phyloP scores from a whole-genome alignment of 2,329 filamentous ascomycete genomes.

The Sclerotinia spermophila region DNA sequence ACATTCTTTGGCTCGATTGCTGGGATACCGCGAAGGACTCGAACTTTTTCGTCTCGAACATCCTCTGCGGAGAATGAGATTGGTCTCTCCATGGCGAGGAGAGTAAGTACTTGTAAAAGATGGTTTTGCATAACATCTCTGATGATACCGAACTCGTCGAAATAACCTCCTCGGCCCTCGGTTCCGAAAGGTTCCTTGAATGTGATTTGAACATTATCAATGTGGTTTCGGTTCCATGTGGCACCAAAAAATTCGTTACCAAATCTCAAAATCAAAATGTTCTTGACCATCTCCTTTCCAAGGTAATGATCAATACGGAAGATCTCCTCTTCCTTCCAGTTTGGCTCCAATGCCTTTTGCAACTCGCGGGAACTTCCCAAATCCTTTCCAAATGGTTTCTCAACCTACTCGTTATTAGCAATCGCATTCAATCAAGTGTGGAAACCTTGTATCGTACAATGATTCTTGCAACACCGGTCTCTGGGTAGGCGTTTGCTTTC shows the following conservation, averaged over 20 bases:
- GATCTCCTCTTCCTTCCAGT: constrained; percentile 98
- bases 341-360: constrained; percentile 88
- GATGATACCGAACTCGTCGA: constrained; percentile 98
- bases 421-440: not conserved
- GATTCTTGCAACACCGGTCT: constrained; percentile 84
- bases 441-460: constrained; percentile 63
- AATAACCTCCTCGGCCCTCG: constrained; percentile 95
- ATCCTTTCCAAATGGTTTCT: constrained; percentile 99
- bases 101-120: constrained; percentile 89
- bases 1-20: constrained; percentile 98
- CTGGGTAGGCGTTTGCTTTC: constrained; percentile 95
- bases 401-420: constrained; percentile 58
- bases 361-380: constrained; percentile 89
- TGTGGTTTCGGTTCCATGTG: constrained; percentile 98
- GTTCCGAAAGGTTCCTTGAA: constrained; percentile 99
- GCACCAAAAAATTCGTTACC: constrained; percentile 98
- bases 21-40: constrained; percentile 88
- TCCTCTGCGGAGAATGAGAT: constrained; percentile 98
- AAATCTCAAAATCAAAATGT: constrained; percentile 95
- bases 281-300: constrained; percentile 99
- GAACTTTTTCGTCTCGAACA: constrained; percentile 97
- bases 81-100: constrained; percentile 96
- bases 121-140: constrained; percentile 99
- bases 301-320: constrained; percentile 99
- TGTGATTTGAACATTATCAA: constrained; percentile 98